Evolutionary conservation across 1,284 basidiomycete genomes (phyloP).

Genomic region (Moesziomyces sp.): DNA sequence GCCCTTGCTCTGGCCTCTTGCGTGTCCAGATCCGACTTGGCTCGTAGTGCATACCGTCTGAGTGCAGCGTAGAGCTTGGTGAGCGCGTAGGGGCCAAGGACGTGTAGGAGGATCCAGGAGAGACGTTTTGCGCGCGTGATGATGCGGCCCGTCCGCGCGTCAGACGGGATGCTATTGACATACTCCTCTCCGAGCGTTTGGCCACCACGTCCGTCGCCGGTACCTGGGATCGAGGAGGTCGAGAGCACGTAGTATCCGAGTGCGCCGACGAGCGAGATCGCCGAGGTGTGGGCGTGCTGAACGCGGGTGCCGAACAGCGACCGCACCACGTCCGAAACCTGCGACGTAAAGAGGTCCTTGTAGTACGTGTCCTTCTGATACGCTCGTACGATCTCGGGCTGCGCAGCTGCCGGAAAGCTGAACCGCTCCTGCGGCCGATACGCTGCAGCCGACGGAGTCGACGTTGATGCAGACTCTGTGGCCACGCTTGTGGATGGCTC

Average conservation of each 20-base stretch:
- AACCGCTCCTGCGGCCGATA: slow-evolving; percentile 31
- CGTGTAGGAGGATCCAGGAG: slow-evolving; percentile 62
- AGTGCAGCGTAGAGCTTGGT: slow-evolving; percentile 55
- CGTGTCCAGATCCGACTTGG: slow-evolving; percentile 12
- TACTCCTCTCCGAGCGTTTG: slow-evolving; percentile 70
- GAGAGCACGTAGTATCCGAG: slow-evolving; percentile 67
- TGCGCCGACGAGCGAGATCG: slow-evolving; percentile 62
- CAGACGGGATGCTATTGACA: slow-evolving; percentile 67
- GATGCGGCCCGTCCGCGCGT: slow-evolving; percentile 52
- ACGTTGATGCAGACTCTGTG: background rate
- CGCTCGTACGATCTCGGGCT: slow-evolving; percentile 48
- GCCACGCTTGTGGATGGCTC: no score
- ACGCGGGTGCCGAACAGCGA: slow-evolving; percentile 66
- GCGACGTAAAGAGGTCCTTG: slow-evolving; percentile 63
- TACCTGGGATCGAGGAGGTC: slow-evolving; percentile 44
- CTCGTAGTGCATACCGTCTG: slow-evolving; percentile 29
- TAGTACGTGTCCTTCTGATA: slow-evolving; percentile 65
- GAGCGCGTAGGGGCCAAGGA: slow-evolving; percentile 64
- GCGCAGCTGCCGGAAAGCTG: slow-evolving; percentile 38
- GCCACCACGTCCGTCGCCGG: slow-evolving; percentile 53
- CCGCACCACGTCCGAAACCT: slow-evolving; percentile 65
- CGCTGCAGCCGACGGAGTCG: background rate
- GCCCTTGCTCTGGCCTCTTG: slow-evolving; percentile 22
- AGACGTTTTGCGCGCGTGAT: slow-evolving; percentile 52
- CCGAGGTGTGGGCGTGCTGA: slow-evolving; percentile 62